Conservation (phyloP, 768 basidiomycete species). For the Sarcomyxa edulis region DNA sequence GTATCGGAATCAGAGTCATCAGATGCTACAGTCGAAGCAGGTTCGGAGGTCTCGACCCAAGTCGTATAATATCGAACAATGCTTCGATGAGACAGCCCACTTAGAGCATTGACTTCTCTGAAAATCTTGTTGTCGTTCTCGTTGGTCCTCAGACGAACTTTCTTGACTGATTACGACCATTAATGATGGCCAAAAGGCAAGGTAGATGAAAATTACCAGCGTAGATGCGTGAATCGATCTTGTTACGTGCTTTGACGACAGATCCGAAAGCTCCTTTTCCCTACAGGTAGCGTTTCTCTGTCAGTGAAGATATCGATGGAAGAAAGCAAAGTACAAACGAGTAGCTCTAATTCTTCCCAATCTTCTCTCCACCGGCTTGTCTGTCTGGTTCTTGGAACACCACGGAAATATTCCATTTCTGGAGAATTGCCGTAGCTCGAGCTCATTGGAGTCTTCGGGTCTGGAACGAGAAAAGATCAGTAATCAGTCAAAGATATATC, state of each 20-base stretch:
- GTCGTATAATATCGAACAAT: conserved; percentile 91
- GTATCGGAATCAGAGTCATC: conserved; percentile 45
- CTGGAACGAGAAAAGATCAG: conserved; percentile 17
- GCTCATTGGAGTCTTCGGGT: conserved; percentile 48
- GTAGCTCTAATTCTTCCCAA: conserved; percentile 87
- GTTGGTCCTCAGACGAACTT: conserved; percentile 71
- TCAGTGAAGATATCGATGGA: not conserved
- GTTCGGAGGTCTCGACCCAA: conserved; percentile 76
- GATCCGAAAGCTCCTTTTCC: conserved; percentile 90
- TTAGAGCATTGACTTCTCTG: conserved; percentile 87
- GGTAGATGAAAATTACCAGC: conserved; percentile 45
- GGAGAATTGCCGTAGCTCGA: conserved; percentile 47
- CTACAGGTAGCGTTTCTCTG: conserved; percentile 26
- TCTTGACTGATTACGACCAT: conserved; percentile 57
- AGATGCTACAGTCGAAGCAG: conserved; percentile 43
- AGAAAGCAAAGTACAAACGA: conserved; percentile 37
- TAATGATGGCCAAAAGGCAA: not conserved
- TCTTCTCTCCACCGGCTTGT: conserved; percentile 87
- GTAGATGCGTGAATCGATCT: conserved; percentile 80
- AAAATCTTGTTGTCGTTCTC: conserved; percentile 87
- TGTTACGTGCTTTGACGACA: conserved; percentile 92
- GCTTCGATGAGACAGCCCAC: conserved; percentile 79
- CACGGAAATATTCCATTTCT: conserved; percentile 58
- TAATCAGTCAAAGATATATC: conserved; percentile 4
- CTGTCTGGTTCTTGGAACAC: conserved; percentile 39